Evolutionary conservation across 306 rosid genomes (phyloP).

Genomic region (Cicer cuneatum): DNA sequence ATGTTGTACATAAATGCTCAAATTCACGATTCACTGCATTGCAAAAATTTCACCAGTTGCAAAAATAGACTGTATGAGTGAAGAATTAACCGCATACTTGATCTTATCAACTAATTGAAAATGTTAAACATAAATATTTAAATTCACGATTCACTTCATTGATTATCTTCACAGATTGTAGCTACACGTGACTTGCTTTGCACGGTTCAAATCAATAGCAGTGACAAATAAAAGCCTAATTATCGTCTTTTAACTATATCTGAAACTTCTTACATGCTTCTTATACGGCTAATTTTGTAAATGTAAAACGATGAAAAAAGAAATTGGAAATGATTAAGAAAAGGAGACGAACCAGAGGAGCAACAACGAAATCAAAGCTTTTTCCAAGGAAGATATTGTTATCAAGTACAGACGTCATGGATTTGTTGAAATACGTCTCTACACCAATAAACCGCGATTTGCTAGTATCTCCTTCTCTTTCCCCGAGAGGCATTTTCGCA

Average conservation of each 20-base stretch:
- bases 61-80: not conserved
- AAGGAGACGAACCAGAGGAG: constrained; percentile 64
- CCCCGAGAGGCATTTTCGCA: constrained; percentile 72
- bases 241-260: not conserved
- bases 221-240: not conserved
- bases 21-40: no score
- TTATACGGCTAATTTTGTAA: not conserved
- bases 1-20: no score
- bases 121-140: not conserved
- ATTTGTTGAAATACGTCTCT: constrained; percentile 61
- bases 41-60: not conserved
- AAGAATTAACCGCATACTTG: not conserved
- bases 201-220: not conserved
- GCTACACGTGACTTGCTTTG: not conserved
- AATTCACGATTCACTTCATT: not conserved
- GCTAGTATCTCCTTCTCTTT: constrained; percentile 56
- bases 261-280: not conserved
- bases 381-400: constrained; percentile 44
- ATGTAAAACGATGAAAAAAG: not conserved
- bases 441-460: constrained; percentile 62
- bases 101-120: not conserved
- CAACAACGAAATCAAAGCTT: constrained; percentile 66
- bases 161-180: not conserved
- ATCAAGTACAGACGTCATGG: constrained; percentile 54
- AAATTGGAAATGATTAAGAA: not conserved